Conservation (phyloP, 495 filamentous ascomycete genomes). For the Alectoria sarmentosa region DNA sequence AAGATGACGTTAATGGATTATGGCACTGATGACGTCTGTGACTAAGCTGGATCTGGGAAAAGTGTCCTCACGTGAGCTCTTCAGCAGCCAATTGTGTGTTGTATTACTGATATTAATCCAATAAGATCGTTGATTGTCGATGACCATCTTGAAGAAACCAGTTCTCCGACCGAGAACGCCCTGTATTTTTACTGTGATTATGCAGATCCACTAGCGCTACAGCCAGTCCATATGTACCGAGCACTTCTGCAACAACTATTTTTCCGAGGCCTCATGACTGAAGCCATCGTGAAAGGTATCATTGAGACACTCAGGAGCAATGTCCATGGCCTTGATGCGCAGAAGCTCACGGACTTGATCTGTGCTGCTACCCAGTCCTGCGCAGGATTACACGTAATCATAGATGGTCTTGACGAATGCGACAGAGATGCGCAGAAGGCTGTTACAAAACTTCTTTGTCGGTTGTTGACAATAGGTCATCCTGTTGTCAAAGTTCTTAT, state of each 20-base stretch:
- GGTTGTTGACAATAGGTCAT: background rate
- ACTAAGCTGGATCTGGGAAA: background rate
- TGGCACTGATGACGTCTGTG: background rate
- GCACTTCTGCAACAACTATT: slow-evolving; percentile 14
- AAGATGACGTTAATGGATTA: too few relatives aligned
- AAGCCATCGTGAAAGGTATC: background rate
- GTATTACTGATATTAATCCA: background rate
- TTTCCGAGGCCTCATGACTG: background rate
- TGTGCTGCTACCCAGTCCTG: background rate
- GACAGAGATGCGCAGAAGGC: slow-evolving; percentile 10
- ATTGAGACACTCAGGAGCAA: background rate
- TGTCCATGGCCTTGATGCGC: background rate
- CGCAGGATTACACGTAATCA: slow-evolving; percentile 9
- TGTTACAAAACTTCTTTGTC: slow-evolving; percentile 6
- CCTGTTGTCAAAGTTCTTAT: slow-evolving; percentile 21
- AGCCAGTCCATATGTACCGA: slow-evolving; percentile 7
- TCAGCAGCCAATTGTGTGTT: background rate
- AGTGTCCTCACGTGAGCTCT: background rate
- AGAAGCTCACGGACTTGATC: background rate
- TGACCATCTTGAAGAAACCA: background rate
- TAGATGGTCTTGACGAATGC: slow-evolving; percentile 30
- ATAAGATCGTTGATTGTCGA: background rate
- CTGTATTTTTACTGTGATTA: slow-evolving; percentile 17
- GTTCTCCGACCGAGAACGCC: background rate
- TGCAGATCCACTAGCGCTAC: slow-evolving; percentile 11